Evolutionary conservation across 2,329 filamentous ascomycete genomes (phyloP), one percentile per base, ranked within the genome.

Genomic region (Rutstroemia sp.): DNA sequence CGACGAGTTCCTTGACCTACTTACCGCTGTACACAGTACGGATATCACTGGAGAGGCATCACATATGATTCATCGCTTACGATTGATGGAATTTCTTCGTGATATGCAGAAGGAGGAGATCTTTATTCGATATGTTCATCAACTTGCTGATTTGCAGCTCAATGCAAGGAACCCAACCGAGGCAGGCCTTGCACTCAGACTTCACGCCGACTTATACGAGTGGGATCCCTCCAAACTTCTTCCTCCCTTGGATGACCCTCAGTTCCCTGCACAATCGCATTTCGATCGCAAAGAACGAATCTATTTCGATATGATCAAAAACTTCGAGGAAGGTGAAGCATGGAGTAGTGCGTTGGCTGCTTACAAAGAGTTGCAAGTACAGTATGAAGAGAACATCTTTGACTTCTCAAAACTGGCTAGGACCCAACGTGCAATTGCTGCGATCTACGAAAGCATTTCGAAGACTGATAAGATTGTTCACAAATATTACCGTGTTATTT

Each of bases 81-180:
- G 89, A 56, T 76, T 97, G 25, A 96, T 97, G 92, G 90, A 96
- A 64, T 97, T 96, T 72, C 79, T 97, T 64, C 88, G 91, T 62
- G 91, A 96, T 68, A 95, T 96, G 87, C 89, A 95, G 63, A 95
- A 95, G 68, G 91, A 96, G 69, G 92, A 96, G 66, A 96, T 96
- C 57, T 97, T 96, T 71, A 88, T 96, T 61, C 87, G 91, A 62
- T 96, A 97, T 66, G 92, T 97, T 14, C 92, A 97, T 68, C 91
- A 96, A 70, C 79, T 97, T 19, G 89, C 91, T 2, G 76, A 83
- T 40, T 76, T 94, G 12, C 92, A 97, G 70, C 79, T 81, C 8
- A 81, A 86, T 42, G 81, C 87, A 4, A 79, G 87, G 57, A 94
- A 96, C 65, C 83, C 86, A 61, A 88, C 90, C 0, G 92, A 96